Conservation (phyloP, 345 rosid genomes). For the Jatropha curcas region DNA sequence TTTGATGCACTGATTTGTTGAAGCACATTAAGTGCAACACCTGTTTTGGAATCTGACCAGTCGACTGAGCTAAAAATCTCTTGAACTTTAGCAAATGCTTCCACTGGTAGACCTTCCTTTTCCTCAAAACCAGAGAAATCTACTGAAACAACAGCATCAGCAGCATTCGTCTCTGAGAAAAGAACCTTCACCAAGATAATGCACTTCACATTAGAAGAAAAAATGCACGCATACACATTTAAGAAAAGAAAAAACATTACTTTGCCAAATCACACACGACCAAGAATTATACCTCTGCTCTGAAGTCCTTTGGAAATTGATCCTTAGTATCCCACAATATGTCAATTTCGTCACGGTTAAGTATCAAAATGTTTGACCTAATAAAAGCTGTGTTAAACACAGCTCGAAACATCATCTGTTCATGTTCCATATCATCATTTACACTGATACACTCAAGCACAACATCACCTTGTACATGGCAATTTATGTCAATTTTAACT, state of each 20-base stretch:
- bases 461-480: slow-evolving; percentile 86
- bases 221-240: neutral
- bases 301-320: slow-evolving; percentile 81
- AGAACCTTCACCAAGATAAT: slow-evolving; percentile 64
- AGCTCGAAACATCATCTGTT: slow-evolving; percentile 77
- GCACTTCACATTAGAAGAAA: slow-evolving; percentile 27
- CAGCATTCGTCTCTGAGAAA: slow-evolving; percentile 92
- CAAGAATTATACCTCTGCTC: slow-evolving; percentile 70
- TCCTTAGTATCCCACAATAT: slow-evolving; percentile 79
- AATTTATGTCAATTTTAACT: slow-evolving; percentile 85
- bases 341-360: slow-evolving; percentile 88
- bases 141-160: slow-evolving; percentile 59
- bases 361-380: slow-evolving; percentile 92
- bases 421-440: slow-evolving; percentile 70
- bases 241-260: neutral
- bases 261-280: slow-evolving; percentile 19
- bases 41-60: slow-evolving; percentile 70
- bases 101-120: slow-evolving; percentile 83
- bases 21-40: slow-evolving; percentile 71
- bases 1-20: slow-evolving; percentile 68
- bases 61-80: slow-evolving; percentile 84
- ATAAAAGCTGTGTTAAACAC: slow-evolving; percentile 95
- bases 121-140: slow-evolving; percentile 70
- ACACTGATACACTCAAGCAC: slow-evolving; percentile 87
- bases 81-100: slow-evolving; percentile 89